phyloP scores from a whole-genome alignment of 148 eudicot species.

The Cornus kousa region DNA sequence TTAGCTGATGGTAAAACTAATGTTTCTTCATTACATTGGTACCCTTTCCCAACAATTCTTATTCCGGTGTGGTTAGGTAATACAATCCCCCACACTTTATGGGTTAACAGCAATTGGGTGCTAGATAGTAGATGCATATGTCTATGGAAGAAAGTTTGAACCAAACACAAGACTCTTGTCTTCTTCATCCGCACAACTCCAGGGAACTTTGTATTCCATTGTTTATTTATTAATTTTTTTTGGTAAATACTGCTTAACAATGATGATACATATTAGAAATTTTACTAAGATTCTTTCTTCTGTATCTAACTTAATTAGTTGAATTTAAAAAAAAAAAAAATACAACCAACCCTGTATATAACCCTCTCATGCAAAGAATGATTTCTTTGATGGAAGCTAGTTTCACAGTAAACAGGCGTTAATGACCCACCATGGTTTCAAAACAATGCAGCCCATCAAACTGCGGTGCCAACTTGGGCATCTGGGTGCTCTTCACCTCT shows the following conservation, averaged over 20 bases:
- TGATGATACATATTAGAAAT: background rate
- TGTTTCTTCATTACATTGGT: background rate
- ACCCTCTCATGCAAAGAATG: background rate
- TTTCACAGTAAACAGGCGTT: background rate
- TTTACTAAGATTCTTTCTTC: background rate
- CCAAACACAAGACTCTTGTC: background rate
- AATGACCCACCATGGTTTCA: conserved; percentile 13
- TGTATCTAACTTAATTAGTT: background rate
- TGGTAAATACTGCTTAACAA: too few species aligned
- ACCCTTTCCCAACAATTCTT: background rate
- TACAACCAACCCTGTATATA: background rate
- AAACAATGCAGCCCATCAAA: conserved; percentile 21
- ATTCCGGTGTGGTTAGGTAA: too few species aligned
- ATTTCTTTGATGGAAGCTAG: background rate
- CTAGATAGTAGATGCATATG: background rate
- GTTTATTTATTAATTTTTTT: too few species aligned
- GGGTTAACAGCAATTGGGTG: background rate
- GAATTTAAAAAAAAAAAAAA: background rate
- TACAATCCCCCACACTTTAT: too few species aligned
- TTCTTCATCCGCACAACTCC: background rate
- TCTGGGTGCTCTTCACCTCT: background rate
- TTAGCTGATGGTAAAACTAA: background rate
- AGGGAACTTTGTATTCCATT: background rate
- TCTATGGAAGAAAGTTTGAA: background rate
- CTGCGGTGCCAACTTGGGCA: conserved; percentile 19